Evolutionary conservation across 2,329 filamentous ascomycete genomes (phyloP).

Genomic region (Diaporthe nobilis): DNA sequence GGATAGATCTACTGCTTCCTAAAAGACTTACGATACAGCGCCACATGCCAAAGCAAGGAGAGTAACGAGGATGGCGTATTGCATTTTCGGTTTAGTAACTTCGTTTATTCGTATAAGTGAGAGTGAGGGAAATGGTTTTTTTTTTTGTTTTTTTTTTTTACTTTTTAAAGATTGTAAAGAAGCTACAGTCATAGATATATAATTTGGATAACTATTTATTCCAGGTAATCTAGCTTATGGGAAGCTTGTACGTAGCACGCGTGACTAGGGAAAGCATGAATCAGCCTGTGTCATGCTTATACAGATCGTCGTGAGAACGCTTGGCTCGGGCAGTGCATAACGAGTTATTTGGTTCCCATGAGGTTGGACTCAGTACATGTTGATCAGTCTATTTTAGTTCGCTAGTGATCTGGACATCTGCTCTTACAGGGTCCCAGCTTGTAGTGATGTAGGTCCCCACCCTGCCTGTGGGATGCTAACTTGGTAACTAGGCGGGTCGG

Average conservation of each 20-base stretch:
- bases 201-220: background rate
- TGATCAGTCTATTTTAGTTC: background rate
- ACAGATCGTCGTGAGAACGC: background rate
- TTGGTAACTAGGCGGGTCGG: background rate
- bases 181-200: too few relatives aligned
- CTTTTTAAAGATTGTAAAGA: background rate
- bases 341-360: background rate
- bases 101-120: background rate
- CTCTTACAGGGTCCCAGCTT: background rate
- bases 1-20: background rate
- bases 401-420: background rate
- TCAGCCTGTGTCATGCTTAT: background rate
- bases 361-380: background rate
- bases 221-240: background rate
- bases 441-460: background rate
- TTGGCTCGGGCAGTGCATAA: background rate
- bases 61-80: background rate
- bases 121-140: background rate
- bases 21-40: background rate
- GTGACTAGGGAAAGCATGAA: background rate
- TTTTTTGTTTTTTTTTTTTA: background rate
- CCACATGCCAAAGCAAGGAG: background rate
- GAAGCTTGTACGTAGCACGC: background rate
- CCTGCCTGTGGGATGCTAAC: background rate
- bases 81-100: background rate